These are phyloP conservation scores for Stephania cephalantha DNA, from an alignment of 164 flowering plant genomes.

Conservation along the genomic window DNA sequence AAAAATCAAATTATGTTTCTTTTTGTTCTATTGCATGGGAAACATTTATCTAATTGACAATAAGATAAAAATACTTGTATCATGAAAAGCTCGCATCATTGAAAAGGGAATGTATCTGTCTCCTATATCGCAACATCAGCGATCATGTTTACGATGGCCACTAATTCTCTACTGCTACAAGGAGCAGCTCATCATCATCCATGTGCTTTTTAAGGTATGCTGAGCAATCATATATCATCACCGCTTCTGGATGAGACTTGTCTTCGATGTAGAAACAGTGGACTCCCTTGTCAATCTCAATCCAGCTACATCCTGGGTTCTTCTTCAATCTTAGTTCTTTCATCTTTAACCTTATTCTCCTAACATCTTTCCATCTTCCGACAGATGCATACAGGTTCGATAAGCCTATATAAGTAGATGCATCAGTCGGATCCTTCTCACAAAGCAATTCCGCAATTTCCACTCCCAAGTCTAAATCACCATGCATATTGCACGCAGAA, in stretches of 20 bases:
- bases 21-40: too few species aligned
- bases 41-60: too few species aligned
- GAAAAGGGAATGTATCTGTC: too few species aligned
- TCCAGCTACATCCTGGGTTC: constrained; percentile 77
- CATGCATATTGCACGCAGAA: constrained; percentile 56
- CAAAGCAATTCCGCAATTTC: constrained; percentile 43
- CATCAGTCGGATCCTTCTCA: constrained; percentile 47
- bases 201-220: constrained; percentile 36
- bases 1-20: too few species aligned
- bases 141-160: too few species aligned
- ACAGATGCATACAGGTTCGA: constrained; percentile 57
- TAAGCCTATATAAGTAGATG: constrained; percentile 42
- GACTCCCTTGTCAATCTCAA: constrained; percentile 45
- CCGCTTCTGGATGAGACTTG: constrained; percentile 31
- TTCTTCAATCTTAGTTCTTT: constrained; percentile 50
- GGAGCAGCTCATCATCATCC: constrained; percentile 34
- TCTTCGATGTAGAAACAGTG: constrained; percentile 47
- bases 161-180: neutral
- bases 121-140: too few species aligned
- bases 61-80: too few species aligned
- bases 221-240: constrained; percentile 38
- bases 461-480: constrained; percentile 41
- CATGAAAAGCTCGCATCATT: too few species aligned
- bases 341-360: constrained; percentile 47
- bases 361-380: constrained; percentile 47